Base-by-base conservation (phyloP, 352 stramenopile genomes). In the Phytophthora sp. region DNA sequence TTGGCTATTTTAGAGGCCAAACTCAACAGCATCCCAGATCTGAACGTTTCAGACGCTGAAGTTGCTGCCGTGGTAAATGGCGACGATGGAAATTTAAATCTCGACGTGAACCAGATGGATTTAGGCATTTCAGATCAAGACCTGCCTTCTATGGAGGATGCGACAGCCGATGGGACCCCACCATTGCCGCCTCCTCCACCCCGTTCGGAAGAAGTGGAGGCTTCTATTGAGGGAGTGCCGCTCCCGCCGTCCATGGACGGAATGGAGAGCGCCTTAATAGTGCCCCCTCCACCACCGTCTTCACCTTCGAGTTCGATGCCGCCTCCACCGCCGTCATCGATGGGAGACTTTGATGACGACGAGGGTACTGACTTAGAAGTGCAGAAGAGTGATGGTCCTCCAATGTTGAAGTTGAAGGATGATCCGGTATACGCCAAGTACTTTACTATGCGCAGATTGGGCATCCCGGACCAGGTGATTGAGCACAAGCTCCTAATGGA, bases 1-100 rank as follows among this genome's bases (percentile, higher is more conserved):
- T 71, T 96, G 30, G 82, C 82, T 23, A 91, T 96, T 61, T 72
- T 96, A 5, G 88, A 96, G 62, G 85, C 88, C 29, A 96, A 96
- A 64, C 74, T 95, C 15, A 84, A 94, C 57, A 89, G 75, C 39
- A 93, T 96, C 60, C 86, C 88, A 24, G 88, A 94, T 69, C 73
- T 95, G 41, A 77, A 52, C 13, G 83, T 91, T 45, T 79, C 84
- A 33, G 86, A 93, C 44, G 78, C 68, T 12, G 76, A 88, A 53
- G 74, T 90, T 15, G 71, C 74, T 7, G 79, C 76, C 4, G 77
- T 79, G 3, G 52, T 74, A 42, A 45, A 62, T 36, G 41, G 36
- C n/a, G 29, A 62, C 23, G 46, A 61, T 16, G 24, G 38, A 36
- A 16, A 55, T 38, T 20, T 39, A 31, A 49, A 50, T 56, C 21